A percentile compares a stretch with the other conserved stretches of the same genome.
phyloP scores from a whole-genome alignment of 768 basidiomycete genomes.

The Pseudohyphozyma bogoriensis region DNA sequence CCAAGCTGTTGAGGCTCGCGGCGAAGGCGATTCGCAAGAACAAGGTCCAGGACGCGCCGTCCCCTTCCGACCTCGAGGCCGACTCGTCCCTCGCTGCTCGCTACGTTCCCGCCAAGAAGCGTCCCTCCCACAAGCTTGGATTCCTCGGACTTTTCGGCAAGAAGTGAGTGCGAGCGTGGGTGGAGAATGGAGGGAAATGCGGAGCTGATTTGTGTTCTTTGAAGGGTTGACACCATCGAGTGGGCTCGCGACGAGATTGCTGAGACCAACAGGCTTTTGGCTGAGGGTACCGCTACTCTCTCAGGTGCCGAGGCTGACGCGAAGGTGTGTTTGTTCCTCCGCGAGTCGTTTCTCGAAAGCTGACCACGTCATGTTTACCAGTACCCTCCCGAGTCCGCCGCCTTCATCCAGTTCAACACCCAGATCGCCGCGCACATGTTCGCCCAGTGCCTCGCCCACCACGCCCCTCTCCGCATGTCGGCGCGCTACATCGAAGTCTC shows the following conservation, averaged over 20 bases:
- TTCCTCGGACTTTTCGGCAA: constrained; percentile 58
- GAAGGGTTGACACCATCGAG: constrained; percentile 71
- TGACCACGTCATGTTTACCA: neutral
- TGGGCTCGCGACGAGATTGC: constrained; percentile 60
- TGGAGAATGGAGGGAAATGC: too few species aligned
- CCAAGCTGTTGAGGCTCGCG: constrained; percentile 61
- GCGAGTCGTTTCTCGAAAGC: too few species aligned
- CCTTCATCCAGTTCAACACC: constrained; percentile 73
- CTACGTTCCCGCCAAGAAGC: constrained; percentile 58
- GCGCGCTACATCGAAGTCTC: constrained; percentile 67
- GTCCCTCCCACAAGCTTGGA: constrained; percentile 59
- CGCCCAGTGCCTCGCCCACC: constrained; percentile 43
- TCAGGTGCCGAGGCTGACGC: constrained; percentile 47
- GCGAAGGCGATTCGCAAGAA: constrained; percentile 51
- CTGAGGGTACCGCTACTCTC: constrained; percentile 40
- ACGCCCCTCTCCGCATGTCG: constrained; percentile 48
- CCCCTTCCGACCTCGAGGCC: constrained; percentile 29
- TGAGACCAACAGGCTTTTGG: constrained; percentile 43
- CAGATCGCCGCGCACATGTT: constrained; percentile 91
- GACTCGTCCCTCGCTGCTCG: constrained; percentile 41
- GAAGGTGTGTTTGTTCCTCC: neutral
- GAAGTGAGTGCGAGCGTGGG: constrained; percentile 41
- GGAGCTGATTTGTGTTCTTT: too few species aligned
- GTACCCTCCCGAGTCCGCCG: constrained; percentile 27
- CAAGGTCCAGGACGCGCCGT: constrained; percentile 34